Base-by-base conservation (phyloP, 2,329 filamentous ascomycete species). In the Chrysosporium queenslandicum region DNA sequence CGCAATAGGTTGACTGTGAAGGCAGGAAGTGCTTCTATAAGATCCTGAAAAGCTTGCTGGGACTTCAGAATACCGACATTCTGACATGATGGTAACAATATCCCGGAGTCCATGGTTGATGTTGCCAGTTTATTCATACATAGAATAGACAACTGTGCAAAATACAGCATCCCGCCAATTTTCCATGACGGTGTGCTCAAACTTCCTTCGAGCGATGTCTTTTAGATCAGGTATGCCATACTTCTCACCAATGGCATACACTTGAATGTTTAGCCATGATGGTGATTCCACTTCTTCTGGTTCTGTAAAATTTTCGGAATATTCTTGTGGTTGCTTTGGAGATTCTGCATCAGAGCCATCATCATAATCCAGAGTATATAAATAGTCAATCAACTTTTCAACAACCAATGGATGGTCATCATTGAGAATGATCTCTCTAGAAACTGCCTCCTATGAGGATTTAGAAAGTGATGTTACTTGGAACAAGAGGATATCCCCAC, bases 311-410 rank as follows among this genome's bases (percentile, higher is more conserved):
- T 9, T 43, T 43, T 43, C 20, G 20, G 25, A 43, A 23, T 43
- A 5, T 29, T 43, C 40, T 43, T 43, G 20, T n/a, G 40, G 25
- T 23, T 23, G 20, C 20, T 23, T 43, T 23, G 20, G 20, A 29
- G 40, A 16, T 43, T 43, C 25, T 29, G 40, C 20, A 43, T 23
- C 20, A n/a, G 40, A 29, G 25, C 25, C 25, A 43, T 43, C 20
- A n/a, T 43, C 40, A 43, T 43, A 23, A 23, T 43, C 25, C 34
- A 37, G 34, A 6, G 27, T 56, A 56, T 29, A 56, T 30, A 30
- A 40, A 29, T 54, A 56, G 16, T 56, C 37, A 5, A 56, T 34
- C 54, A 56, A 51, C 32, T 43, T 50, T 29, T 54, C 23, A n/a
- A 56, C 41, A 18, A 54, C 12, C 5, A n/a, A 27, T 16, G 54